Conservation (phyloP, 108 stramenopile species). For the Fragilariopsis cylindrus region DNA sequence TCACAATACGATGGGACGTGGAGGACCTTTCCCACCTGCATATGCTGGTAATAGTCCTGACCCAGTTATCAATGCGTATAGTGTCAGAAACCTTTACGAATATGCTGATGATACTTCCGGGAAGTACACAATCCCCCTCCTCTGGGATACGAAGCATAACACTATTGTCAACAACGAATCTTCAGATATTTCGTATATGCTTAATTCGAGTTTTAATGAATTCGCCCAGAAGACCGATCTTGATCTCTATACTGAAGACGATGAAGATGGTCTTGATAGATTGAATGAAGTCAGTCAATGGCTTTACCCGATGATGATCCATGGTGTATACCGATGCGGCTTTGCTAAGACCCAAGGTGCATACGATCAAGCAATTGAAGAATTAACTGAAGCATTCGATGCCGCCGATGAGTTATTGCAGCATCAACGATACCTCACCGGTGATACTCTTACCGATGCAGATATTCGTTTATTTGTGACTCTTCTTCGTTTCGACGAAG, state of each 20-base stretch:
- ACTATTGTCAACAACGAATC: slow-evolving; percentile 99
- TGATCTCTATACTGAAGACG: slow-evolving; percentile 88
- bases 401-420: slow-evolving; percentile 72
- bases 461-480: slow-evolving; percentile 96
- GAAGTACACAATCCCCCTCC: slow-evolving; percentile 95
- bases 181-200: slow-evolving; percentile 95
- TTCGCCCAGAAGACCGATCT: slow-evolving; percentile 70
- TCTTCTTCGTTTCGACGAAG: slow-evolving; percentile 93
- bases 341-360: slow-evolving; percentile 93
- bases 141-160: slow-evolving; percentile 92
- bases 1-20: slow-evolving; percentile 67
- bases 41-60: slow-evolving; percentile 81
- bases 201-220: slow-evolving; percentile 90
- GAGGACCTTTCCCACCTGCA: slow-evolving; percentile 73
- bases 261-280: slow-evolving; percentile 69
- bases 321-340: slow-evolving; percentile 97
- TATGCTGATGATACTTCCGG: slow-evolving; percentile 67
- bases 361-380: slow-evolving; percentile 89
- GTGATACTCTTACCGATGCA: slow-evolving; percentile 88
- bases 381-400: slow-evolving; percentile 90
- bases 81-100: slow-evolving; percentile 56
- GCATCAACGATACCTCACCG: slow-evolving; percentile 77
- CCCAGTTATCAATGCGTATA: slow-evolving; percentile 40
- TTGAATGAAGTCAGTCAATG: slow-evolving; percentile 79
- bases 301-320: slow-evolving; percentile 92